Percentiles rank a stretch among this genome's conserved stretches.
Evolutionary conservation across 78 protist genomes (phyloP).

Genomic region (Dictyostelium citrinum): DNA sequence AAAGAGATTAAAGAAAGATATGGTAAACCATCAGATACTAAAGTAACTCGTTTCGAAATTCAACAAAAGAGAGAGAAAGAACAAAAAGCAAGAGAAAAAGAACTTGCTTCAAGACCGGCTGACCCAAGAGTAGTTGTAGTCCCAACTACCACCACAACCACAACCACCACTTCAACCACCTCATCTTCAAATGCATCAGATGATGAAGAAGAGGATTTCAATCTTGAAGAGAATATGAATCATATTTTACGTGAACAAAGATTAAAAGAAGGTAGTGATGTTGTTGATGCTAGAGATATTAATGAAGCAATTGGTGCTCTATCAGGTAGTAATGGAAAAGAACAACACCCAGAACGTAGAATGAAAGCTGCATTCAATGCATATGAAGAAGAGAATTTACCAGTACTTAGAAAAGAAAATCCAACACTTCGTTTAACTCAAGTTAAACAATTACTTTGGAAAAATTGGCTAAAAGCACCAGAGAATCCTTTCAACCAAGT

Average conservation of each 20-base stretch:
- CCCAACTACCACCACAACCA: background rate
- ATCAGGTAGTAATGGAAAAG: background rate
- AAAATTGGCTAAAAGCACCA: constrained; percentile 69
- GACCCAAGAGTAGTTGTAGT: constrained; percentile 7
- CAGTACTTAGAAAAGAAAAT: constrained; percentile 51
- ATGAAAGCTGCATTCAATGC: constrained; percentile 76
- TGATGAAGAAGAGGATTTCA: constrained; percentile 24
- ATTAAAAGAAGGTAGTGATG: constrained; percentile 12
- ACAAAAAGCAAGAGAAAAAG: constrained; percentile 23
- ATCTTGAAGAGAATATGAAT: constrained; percentile 50
- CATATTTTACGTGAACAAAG: constrained; percentile 43
- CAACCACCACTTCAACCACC: constrained; percentile 16
- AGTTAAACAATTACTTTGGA: constrained; percentile 76
- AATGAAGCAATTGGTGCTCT: constrained; percentile 46
- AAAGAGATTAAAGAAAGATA: constrained; percentile 35
- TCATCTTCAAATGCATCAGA: background rate
- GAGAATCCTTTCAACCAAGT: constrained; percentile 77
- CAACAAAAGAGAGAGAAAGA: constrained; percentile 38
- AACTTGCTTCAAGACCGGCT: background rate
- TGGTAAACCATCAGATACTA: constrained; percentile 44
- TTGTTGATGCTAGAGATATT: constrained; percentile 35
- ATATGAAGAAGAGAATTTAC: constrained; percentile 40
- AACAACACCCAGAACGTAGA: constrained; percentile 75
- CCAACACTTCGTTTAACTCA: constrained; percentile 68
- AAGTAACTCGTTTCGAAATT: constrained; percentile 43